These are phyloP conservation scores for Lasiosphaeris hirsuta DNA, from an alignment of 495 filamentous ascomycete genomes.

Conservation along the genomic window DNA sequence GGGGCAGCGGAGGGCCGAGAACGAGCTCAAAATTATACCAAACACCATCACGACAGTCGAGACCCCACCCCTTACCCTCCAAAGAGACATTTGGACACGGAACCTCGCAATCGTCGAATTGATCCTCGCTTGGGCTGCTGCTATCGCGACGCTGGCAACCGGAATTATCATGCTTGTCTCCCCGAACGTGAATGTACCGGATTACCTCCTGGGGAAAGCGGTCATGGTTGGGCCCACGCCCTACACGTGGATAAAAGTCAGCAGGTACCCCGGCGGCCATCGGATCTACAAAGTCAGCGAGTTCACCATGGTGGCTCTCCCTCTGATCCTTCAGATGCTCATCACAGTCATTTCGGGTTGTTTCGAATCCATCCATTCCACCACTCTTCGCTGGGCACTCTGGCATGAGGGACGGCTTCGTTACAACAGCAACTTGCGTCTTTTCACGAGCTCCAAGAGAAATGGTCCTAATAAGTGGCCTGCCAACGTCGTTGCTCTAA, in stretches of 20 bases:
- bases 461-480: constrained; percentile 7
- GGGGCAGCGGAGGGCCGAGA: background rate
- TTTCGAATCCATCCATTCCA: constrained; percentile 24
- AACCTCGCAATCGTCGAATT: constrained; percentile 3
- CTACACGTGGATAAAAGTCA: background rate
- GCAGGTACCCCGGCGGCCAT: background rate
- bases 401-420: constrained; percentile 30
- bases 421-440: constrained; percentile 36
- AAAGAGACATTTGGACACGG: constrained; percentile 1
- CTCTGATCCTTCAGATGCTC: background rate
- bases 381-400: constrained; percentile 36
- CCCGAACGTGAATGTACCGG: background rate
- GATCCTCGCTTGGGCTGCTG: background rate
- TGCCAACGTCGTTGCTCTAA: background rate
- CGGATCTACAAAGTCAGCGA: background rate
- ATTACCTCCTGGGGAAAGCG: background rate
- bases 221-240: background rate
- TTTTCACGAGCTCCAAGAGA: constrained; percentile 20
- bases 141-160: background rate
- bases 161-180: background rate
- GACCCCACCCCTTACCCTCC: background rate
- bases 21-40: background rate
- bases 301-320: background rate
- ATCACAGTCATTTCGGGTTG: background rate
- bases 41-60: background rate